Evolutionary conservation across 2,329 filamentous ascomycete species (phyloP).

Genomic region (Dryadomyces quercus-mongolicae): DNA sequence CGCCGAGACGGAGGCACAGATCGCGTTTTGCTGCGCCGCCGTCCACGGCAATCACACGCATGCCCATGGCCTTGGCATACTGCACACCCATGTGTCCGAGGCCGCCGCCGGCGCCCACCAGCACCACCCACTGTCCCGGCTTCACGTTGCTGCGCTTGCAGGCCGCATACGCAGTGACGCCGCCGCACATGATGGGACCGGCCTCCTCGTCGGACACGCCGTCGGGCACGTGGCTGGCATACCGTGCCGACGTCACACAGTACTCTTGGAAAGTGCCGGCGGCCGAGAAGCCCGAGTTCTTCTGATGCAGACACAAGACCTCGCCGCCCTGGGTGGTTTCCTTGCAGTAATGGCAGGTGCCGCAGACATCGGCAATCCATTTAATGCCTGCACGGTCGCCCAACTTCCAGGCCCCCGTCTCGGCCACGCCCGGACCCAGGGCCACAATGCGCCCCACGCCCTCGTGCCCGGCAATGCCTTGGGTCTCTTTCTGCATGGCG

Average conservation of each 20-base stretch:
- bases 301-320: slow-evolving; percentile 5
- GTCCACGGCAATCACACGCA: slow-evolving; percentile 10
- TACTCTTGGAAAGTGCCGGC: slow-evolving; percentile 14
- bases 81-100: slow-evolving; percentile 12
- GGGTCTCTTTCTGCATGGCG: slow-evolving; percentile 1
- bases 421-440: slow-evolving; percentile 2
- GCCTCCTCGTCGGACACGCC: slow-evolving; percentile 13
- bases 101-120: slow-evolving; percentile 22
- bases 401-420: slow-evolving; percentile 2
- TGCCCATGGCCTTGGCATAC: slow-evolving; percentile 11
- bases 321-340: slow-evolving; percentile 6
- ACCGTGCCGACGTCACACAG: slow-evolving; percentile 25
- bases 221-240: slow-evolving; percentile 20
- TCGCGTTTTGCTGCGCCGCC: slow-evolving; percentile 7
- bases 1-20: slow-evolving; percentile 8
- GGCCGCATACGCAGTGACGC: slow-evolving; percentile 10
- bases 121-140: slow-evolving; percentile 9
- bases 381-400: slow-evolving; percentile 9
- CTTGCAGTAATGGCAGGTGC: slow-evolving; percentile 6
- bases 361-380: slow-evolving; percentile 6
- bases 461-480: slow-evolving; percentile 8
- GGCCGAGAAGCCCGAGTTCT: slow-evolving; percentile 8
- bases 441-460: slow-evolving; percentile 6
- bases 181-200: slow-evolving; percentile 14
- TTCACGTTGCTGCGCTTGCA: slow-evolving; percentile 6